Evolutionary conservation across 306 rosid genomes (phyloP).

Genomic region (Lathyrus sativus): DNA sequence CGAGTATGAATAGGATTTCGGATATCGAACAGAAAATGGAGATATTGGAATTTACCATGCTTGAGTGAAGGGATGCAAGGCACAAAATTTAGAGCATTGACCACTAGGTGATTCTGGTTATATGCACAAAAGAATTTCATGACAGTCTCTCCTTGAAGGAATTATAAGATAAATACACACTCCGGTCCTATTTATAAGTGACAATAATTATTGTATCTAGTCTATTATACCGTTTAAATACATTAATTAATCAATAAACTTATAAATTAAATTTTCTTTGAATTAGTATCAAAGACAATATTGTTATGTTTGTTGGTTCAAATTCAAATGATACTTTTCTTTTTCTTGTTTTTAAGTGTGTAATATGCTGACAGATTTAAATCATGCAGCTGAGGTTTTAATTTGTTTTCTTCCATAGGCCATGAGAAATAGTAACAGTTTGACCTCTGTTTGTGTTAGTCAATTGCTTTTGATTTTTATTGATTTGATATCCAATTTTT

Average conservation of each 20-base stretch:
- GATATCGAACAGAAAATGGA: neutral
- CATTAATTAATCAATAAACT: too few species aligned
- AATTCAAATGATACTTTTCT: constrained; percentile 23
- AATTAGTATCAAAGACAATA: neutral
- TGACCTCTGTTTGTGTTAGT: constrained; percentile 3
- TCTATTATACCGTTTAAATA: too few species aligned
- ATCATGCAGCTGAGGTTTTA: constrained; percentile 26
- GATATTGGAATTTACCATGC: neutral
- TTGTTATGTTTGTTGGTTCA: constrained; percentile 13
- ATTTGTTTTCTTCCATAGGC: constrained; percentile 16
- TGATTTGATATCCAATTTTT: neutral
- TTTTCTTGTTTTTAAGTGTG: constrained; percentile 22
- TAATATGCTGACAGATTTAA: constrained; percentile 19
- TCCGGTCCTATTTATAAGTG: too few species aligned
- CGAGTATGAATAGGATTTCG: too few species aligned
- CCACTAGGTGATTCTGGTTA: constrained; percentile 7
- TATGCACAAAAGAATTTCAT: constrained; percentile 16
- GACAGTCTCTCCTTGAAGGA: constrained; percentile 24
- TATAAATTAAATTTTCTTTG: too few species aligned
- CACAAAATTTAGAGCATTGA: constrained; percentile 1
- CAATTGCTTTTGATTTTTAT: constrained; percentile 3
- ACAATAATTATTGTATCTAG: too few species aligned
- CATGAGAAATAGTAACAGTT: constrained; percentile 14
- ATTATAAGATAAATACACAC: neutral
- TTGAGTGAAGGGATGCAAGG: neutral